Conservation (phyloP, 2,329 filamentous ascomycete species). For the Fonsecaea nubica region DNA sequence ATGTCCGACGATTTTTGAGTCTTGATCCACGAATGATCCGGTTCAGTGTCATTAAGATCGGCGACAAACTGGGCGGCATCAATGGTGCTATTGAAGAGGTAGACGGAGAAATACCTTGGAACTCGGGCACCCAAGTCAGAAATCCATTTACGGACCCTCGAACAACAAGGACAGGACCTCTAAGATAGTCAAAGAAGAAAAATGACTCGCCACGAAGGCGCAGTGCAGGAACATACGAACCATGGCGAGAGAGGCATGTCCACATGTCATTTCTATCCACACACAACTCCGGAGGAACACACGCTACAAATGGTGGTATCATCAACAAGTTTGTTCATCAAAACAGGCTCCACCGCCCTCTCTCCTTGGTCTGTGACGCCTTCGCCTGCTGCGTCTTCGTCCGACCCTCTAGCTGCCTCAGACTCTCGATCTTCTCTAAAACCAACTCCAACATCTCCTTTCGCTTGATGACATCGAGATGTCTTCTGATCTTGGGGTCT, state of each 20-base stretch:
- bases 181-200: neutral
- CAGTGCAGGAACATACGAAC: neutral
- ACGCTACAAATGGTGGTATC: constrained; percentile 31
- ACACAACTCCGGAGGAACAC: constrained; percentile 18
- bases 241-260: constrained; percentile 25
- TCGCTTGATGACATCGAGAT: constrained; percentile 87
- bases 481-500: constrained; percentile 85
- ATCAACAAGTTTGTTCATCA: constrained; percentile 40
- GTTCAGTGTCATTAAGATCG: constrained; percentile 84
- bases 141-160: constrained; percentile 10
- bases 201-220: neutral
- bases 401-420: constrained; percentile 80
- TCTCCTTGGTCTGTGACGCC: constrained; percentile 45
- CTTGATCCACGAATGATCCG: constrained; percentile 91
- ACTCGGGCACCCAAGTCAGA: constrained; percentile 29
- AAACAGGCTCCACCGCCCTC: constrained; percentile 54
- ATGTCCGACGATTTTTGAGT: constrained; percentile 75
- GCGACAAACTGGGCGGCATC: constrained; percentile 68
- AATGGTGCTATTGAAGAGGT: constrained; percentile 67
- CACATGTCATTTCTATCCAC: constrained; percentile 25
- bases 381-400: constrained; percentile 57
- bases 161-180: neutral
- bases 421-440: constrained; percentile 91
- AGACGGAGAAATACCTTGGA: constrained; percentile 62
- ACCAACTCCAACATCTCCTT: constrained; percentile 95